Conservation (phyloP, 257 asterid genomes). For the Thymus mandschuricus region DNA sequence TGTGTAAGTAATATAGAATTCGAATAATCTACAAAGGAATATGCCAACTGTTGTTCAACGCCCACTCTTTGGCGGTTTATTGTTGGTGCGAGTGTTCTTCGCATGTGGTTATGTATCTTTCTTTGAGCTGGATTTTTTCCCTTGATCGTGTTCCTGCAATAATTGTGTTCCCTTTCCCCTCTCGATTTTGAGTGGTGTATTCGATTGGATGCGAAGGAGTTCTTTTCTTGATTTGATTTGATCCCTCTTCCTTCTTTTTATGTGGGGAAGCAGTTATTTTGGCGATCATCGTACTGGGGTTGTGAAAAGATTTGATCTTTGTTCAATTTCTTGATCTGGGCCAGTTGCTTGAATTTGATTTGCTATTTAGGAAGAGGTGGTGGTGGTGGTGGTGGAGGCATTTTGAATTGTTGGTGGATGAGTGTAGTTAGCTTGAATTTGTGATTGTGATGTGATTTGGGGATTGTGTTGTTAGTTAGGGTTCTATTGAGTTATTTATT, state of each 20-base stretch:
- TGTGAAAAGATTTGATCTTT: slow-evolving; percentile 33
- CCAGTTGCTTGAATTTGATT: slow-evolving; percentile 24
- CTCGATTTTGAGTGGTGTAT: slow-evolving; percentile 18
- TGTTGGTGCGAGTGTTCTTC: slow-evolving; percentile 44
- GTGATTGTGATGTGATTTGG: slow-evolving; percentile 25
- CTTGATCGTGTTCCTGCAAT: slow-evolving; percentile 3
- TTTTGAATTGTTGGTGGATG: slow-evolving; percentile 22
- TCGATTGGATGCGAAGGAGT: slow-evolving; percentile 20
- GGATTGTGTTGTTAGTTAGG: slow-evolving; percentile 34
- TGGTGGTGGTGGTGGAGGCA: background rate
- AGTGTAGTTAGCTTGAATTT: slow-evolving; percentile 26
- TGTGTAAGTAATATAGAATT: slow-evolving; percentile 33
- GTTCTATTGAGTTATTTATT: slow-evolving; percentile 21
- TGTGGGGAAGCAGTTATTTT: slow-evolving; percentile 24
- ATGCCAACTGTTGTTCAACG: slow-evolving; percentile 55
- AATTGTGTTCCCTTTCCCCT: slow-evolving; percentile 9
- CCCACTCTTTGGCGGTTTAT: slow-evolving; percentile 60
- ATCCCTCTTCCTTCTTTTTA: slow-evolving; percentile 14
- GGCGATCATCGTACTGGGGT: slow-evolving; percentile 29
- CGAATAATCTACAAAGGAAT: slow-evolving; percentile 62
- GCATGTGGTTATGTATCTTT: slow-evolving; percentile 50
- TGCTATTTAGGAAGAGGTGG: slow-evolving; percentile 9
- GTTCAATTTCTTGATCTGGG: slow-evolving; percentile 44
- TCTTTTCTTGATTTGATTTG: background rate
- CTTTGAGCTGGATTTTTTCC: slow-evolving; percentile 46